Base-by-base conservation (phyloP, 2,329 filamentous ascomycete genomes). In the Phaeosphaeriaceae sp. region DNA sequence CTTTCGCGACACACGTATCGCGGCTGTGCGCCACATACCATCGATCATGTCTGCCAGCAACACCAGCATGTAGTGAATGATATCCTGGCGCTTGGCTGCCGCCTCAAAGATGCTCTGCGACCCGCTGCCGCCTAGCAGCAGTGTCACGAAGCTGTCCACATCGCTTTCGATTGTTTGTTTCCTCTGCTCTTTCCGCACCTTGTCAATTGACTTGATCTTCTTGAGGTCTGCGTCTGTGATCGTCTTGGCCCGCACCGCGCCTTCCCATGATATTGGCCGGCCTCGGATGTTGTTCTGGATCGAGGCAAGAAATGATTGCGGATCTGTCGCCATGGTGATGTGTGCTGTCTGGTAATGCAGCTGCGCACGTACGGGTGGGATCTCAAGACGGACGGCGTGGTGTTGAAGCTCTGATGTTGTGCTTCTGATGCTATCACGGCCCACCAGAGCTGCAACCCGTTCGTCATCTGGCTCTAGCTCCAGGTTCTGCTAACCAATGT, bases 231-330 rank as follows among this genome's bases (percentile, higher is more conserved):
- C 89, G 69, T 98, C 94, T 57, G 91, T 96, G 80, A 99, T 91
- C 74, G 92, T 95, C 78, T 93, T 92, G 70, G 92, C 92, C 78
- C 95, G 88, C 67, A 96, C 92, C 72, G 94, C 93, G 72, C 94
- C 94, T 80, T 98, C 94, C 95, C 95, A 99, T 57, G 94, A 93
- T 80, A 99, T 97, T 66, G 93, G 93, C 68, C 95, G 88, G 75
- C 92, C 91, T 76, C 95, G 92, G 78, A 98, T 97, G 84, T 98
- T 98, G 87, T 92, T 96, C 83, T 97, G 93, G 69, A 97, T 86
- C 68, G 92, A 94, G 76, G 88, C 85, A 65, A 91, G 86, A 80
- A 97, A 97, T 58, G 91, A 91, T 58, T 93, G 93, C 69, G 92
- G 91, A 77, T 97, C 93, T 79, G 96, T 87, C 53, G 93, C 94